A percentile compares a stretch with the other conserved stretches of the same genome.
These are phyloP conservation scores for Talaromyces atroroseus DNA, from an alignment of 2,329 filamentous ascomycete species.

Conservation along the genomic window DNA sequence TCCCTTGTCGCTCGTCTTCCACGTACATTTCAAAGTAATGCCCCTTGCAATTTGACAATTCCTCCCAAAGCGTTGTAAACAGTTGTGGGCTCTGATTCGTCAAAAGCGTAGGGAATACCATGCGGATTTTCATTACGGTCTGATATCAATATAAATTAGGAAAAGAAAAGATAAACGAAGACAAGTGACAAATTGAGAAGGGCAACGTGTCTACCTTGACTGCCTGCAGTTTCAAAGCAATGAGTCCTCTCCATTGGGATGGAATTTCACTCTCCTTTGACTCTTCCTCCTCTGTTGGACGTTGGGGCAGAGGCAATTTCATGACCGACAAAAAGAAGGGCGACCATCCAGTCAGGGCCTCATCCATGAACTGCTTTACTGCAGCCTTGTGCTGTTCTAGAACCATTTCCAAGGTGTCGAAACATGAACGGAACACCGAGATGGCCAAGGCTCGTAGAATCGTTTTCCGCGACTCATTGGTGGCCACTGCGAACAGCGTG, in stretches of 20 bases:
- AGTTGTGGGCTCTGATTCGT: conserved; percentile 75
- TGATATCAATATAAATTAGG: conserved; percentile 32
- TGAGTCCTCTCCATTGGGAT: conserved; percentile 69
- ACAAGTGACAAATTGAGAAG: neutral
- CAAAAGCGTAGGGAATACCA: conserved; percentile 74
- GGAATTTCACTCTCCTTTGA: conserved; percentile 51
- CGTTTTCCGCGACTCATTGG: conserved; percentile 67
- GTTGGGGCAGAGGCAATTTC: conserved; percentile 64
- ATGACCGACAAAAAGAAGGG: conserved; percentile 80
- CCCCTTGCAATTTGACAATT: conserved; percentile 67
- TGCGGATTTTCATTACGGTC: conserved; percentile 82
- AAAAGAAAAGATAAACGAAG: neutral
- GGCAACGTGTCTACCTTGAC: conserved; percentile 56
- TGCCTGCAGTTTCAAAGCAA: conserved; percentile 88
- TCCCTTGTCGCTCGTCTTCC: conserved; percentile 74
- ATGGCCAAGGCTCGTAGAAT: conserved; percentile 78
- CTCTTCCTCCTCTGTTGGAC: conserved; percentile 54
- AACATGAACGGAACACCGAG: conserved; percentile 83
- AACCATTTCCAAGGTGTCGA: conserved; percentile 94
- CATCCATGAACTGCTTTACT: conserved; percentile 83
- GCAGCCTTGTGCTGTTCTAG: conserved; percentile 85
- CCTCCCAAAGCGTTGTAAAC: conserved; percentile 85
- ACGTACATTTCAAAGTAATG: conserved; percentile 82
- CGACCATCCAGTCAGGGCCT: conserved; percentile 76
- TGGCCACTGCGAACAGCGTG: conserved; percentile 74